phyloP scores from a whole-genome alignment of 2,329 filamentous ascomycete species.

The Lasiodiplodia gonubiensis region DNA sequence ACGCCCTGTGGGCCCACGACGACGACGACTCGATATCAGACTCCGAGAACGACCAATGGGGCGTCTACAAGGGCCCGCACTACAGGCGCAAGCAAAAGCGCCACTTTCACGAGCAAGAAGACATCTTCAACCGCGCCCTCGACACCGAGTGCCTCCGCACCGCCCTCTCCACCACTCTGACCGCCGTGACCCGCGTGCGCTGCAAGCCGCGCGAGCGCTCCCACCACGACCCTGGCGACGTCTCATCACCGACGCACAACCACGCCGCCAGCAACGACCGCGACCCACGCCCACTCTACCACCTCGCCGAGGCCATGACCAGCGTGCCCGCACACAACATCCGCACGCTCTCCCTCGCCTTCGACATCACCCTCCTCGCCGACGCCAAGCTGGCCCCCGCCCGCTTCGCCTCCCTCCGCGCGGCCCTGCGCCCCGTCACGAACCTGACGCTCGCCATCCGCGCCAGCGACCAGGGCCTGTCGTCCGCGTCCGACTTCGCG shows the following conservation, averaged over 20 bases:
- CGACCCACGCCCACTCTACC: slow-evolving; percentile 2
- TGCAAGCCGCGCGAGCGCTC: background rate
- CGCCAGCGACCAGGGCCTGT: background rate
- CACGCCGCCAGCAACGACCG: background rate
- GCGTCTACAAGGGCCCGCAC: background rate
- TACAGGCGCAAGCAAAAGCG: too few relatives aligned
- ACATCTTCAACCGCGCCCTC: background rate
- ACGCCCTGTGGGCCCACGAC: background rate
- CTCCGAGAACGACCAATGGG: background rate
- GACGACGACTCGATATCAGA: background rate
- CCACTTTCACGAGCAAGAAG: slow-evolving; percentile 2
- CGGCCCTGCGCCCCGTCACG: slow-evolving; percentile 2
- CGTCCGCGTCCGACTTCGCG: background rate
- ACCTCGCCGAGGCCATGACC: background rate
- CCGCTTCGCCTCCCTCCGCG: slow-evolving; percentile 4
- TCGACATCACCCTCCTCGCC: slow-evolving; percentile 10
- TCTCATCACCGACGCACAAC: background rate
- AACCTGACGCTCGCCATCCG: background rate
- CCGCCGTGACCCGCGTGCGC: background rate
- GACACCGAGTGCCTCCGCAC: slow-evolving; percentile 5
- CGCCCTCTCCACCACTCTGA: slow-evolving; percentile 1
- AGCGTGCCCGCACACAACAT: background rate
- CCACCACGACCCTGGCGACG: background rate
- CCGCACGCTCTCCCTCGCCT: slow-evolving; percentile 10
- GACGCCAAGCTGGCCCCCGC: background rate